Percentiles rank a stretch among this genome's conserved stretches.
phyloP scores from a whole-genome alignment of 2,329 filamentous ascomycete species.

The Botrytis fabae region DNA sequence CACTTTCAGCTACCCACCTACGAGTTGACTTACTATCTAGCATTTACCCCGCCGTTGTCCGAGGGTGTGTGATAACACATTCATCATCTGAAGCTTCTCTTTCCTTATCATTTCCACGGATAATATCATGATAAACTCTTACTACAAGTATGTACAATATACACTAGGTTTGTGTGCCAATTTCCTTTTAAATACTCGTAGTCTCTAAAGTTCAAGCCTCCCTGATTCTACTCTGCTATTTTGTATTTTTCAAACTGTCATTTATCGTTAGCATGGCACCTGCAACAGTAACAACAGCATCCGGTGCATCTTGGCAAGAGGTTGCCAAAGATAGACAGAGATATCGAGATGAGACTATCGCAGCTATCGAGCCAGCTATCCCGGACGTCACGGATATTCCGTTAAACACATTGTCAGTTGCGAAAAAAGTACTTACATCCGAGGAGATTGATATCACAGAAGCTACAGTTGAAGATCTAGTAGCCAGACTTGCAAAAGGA shows the following conservation, averaged over 20 bases:
- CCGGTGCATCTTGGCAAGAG: slow-evolving; percentile 47
- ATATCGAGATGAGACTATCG: slow-evolving; percentile 49
- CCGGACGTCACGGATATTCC: slow-evolving; percentile 44
- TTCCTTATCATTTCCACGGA: slow-evolving; percentile 9
- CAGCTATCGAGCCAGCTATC: slow-evolving; percentile 44
- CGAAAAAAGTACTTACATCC: slow-evolving; percentile 47
- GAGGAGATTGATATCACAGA: slow-evolving; percentile 54
- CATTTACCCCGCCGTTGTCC: not conserved
- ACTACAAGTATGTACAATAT: not conserved
- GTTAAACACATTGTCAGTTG: slow-evolving; percentile 48
- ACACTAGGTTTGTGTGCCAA: not conserved
- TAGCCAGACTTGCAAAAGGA: slow-evolving; percentile 48
- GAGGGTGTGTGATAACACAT: not conserved
- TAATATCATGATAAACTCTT: not conserved
- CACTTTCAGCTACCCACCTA: not conserved
- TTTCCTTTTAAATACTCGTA: slow-evolving; percentile 1
- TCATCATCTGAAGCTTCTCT: not conserved
- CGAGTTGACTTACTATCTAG: not conserved
- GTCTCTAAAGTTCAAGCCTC: not conserved
- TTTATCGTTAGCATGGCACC: slow-evolving; percentile 32
- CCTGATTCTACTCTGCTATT: too few species aligned
- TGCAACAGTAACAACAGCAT: slow-evolving; percentile 36
- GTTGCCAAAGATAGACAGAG: slow-evolving; percentile 49
- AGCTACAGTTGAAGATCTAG: slow-evolving; percentile 47
- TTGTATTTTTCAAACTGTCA: not conserved